Evolutionary conservation across 441 rosid genomes (phyloP), one percentile per base, ranked within the genome.

Genomic region (Biscutella laevigata): DNA sequence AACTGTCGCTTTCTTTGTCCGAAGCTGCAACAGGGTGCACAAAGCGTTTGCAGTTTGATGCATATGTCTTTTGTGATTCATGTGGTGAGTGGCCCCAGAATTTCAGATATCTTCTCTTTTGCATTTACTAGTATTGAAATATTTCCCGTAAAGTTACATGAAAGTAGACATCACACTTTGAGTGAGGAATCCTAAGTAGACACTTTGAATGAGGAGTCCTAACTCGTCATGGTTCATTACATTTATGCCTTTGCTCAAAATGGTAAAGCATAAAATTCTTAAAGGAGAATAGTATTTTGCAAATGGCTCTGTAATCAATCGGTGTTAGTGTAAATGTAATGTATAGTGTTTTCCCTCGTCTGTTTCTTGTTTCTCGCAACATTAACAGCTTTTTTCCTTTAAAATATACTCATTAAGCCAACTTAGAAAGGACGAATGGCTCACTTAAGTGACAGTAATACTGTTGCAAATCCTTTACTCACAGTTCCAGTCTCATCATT

Each of bases 21-120:
- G 98, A 91, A 77, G 90, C 96, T 71, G 84, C 81, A 12, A 72
- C 63, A 61, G 96, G 96, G 57, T 91, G 96, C 74, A 78, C 81
- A 59, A 87, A 87, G 66, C 70, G 76, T 64, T 71, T 81, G 42
- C 60, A 80, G 55, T 80, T 84, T 75, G 75, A 83, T 66, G 84
- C 96, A 44, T 76, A 62, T 68, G 78, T 87, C 51, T 84, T 81
- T 15, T 91, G 98, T 56, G 87, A 85, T 76, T 75, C 80, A 19
- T 90, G 98, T 30, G 71, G 98, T 87, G 58, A 72, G 98, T 78
- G 33, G 36, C 36, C 57, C 32, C 15, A 49, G 27, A 35, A 11
- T 25, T 43, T 13, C 29, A 24, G 13, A 22, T 53, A 10, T 46
- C 9, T 40, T 49, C 35, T 67, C 50, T 59, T 30, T 52, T 54